Base-by-base conservation (phyloP, 2,329 filamentous ascomycete species). In the Aspergillus jensenii region DNA sequence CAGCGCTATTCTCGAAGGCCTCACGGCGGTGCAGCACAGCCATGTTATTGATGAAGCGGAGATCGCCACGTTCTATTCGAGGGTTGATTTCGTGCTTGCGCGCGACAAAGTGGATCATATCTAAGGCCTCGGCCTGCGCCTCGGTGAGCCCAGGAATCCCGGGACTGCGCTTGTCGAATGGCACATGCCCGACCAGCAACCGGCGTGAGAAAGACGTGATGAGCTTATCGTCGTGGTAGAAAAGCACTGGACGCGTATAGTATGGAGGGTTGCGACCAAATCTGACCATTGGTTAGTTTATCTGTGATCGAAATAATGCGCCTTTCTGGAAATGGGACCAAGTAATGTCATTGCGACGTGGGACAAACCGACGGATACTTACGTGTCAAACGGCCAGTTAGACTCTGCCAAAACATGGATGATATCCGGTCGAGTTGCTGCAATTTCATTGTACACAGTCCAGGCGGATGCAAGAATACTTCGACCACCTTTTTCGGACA, bases 21-120 rank as follows among this genome's bases (percentile, higher is more conserved):
- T 59, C 56, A 5, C 56, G 46, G 35, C 56, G 31, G 31, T 59
- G 56, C 33, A 59, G 43, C 51, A 59, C 56, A 12, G 56, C 56
- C 56, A 59, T 59, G 33, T 59, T 59, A 33, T 59, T 59, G 48
- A 59, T 59, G 45, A 59, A 59, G n/a, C 56, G 56, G 35, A 59
- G 56, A 31, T 59, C 56, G 5, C 56, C 56, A 37, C 40, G 52
- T 31, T 59, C 51, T n/a, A 59, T 59, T 23, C 56, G 52, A n/a
- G 56, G 56, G 31, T 51, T 55, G 21, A 59, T 55, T 45, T 59
- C 56, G 54, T 59, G 52, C 41, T 59, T 59, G 31, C 52, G 51
- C 11, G 56, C 56, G 7, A 55, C 41, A 17, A 50, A 55, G 35
- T 59, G 56, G 21, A 59, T 49, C 46, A 54, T 50, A 49, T 59